Evolutionary conservation across 164 flowering plant species (phyloP).

Genomic region (Buxus sempervirens): DNA sequence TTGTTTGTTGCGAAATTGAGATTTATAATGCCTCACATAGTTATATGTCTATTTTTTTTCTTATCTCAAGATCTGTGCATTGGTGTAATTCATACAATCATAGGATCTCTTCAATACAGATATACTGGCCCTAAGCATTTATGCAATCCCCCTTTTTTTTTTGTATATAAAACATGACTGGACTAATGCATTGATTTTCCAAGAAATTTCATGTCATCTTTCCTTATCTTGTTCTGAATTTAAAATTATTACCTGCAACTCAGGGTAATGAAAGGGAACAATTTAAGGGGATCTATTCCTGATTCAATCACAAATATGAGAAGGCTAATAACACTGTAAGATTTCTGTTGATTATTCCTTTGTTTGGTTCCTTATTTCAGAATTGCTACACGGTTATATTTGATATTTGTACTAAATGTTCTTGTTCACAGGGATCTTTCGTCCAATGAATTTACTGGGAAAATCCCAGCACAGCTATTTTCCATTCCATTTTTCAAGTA

Average conservation of each 20-base stretch:
- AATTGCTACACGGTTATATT: neutral
- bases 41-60: neutral
- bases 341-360: neutral
- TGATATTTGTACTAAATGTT: neutral
- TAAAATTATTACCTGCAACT: neutral
- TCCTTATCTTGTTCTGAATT: slow-evolving; percentile 1
- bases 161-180: too few relatives aligned
- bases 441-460: slow-evolving; percentile 57
- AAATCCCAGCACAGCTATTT: slow-evolving; percentile 52
- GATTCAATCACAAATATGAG: slow-evolving; percentile 37
- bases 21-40: slow-evolving; percentile 6
- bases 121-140: neutral
- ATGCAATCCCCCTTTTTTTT: neutral
- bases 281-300: slow-evolving; percentile 42
- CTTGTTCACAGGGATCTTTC: slow-evolving; percentile 67
- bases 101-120: too few relatives aligned
- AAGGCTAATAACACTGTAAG: slow-evolving; percentile 39
- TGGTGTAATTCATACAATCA: too few relatives aligned
- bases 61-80: neutral
- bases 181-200: neutral
- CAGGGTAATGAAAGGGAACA: slow-evolving; percentile 45
- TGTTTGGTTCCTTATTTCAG: neutral
- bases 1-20: neutral
- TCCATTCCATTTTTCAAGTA: slow-evolving; percentile 63
- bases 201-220: neutral